Base-by-base conservation (phyloP, 306 rosid genomes). In the Castanopsis chinensis region DNA sequence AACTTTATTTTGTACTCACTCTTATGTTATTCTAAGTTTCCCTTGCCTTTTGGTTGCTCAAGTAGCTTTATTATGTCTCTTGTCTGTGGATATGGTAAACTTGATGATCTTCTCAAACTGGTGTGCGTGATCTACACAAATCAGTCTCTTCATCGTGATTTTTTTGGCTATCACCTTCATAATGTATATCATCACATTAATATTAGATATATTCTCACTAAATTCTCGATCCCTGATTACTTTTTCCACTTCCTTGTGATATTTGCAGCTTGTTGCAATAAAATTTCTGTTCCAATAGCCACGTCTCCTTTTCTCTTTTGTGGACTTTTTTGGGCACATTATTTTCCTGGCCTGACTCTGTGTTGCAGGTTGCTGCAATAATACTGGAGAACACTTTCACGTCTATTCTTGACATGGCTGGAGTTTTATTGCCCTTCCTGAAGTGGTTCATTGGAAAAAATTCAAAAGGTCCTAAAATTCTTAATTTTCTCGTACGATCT, bases 371-470 rank as follows among this genome's bases (percentile, higher is more conserved):
- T 85, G 89, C 94, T 81, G 98, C 93, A 56, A 80, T 96, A 86
- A 89, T 96, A 79, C 76, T 96, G 69, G 99, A 96, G 86, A 96
- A 96, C 81, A 93, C 99, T 73, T 96, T 96, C 83, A 93, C 98
- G 10, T 96, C 99, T 81, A 93, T 96, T 84, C 83, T 96, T 91
- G 99, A 96, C 87, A 90, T 96, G 99, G 97, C 98, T 85, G 99
- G 98, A 87, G 93, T 96, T 87, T 28, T 96, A 76, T 78, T 96
- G 82, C 99, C 99, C 14, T 88, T 96, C 86, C 83, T 93, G 85
- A 96, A 93, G 91, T 96, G 93, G 93, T 88, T 96, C 83, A 96
- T 96, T 64, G 99, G 99, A 79, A 92, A 88, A 81, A 67, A 88
- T 78, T 79, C 96, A 63, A 89, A 88, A 69, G 94, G 98, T 78